phyloP scores from a whole-genome alignment of 306 rosid genomes.

The Dryas alaskensis region DNA sequence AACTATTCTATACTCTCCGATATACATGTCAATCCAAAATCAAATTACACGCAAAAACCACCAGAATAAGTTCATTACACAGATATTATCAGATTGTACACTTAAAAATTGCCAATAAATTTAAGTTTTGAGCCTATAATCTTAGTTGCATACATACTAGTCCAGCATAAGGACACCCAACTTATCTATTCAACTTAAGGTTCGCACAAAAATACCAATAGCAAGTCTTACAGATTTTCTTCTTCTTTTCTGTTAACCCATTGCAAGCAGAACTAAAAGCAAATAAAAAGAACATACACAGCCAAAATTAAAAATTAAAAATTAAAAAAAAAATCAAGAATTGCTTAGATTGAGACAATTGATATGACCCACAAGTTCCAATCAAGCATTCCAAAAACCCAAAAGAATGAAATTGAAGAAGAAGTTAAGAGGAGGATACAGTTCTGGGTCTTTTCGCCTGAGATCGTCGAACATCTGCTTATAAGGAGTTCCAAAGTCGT shows the following conservation, averaged over 20 bases:
- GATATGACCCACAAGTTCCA: neutral
- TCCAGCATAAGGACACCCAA: neutral
- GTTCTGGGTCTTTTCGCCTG: conserved; percentile 84
- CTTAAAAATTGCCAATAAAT: neutral
- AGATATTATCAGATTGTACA: neutral
- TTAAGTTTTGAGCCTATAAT: neutral
- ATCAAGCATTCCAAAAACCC: neutral
- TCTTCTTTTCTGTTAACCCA: no score
- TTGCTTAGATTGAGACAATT: no score
- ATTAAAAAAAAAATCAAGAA: neutral
- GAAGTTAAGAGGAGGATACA: conserved; percentile 48
- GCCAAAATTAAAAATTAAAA: neutral
- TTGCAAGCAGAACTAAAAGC: neutral
- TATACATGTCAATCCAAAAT: neutral
- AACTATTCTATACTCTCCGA: neutral
- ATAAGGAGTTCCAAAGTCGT: conserved; percentile 93
- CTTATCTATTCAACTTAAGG: neutral
- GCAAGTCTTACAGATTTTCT: no score
- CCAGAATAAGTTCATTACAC: neutral
- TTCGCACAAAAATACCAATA: no score
- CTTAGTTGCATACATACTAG: neutral
- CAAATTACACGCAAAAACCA: neutral
- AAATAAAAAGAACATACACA: neutral
- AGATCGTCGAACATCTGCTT: conserved; percentile 86
- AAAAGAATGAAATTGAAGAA: neutral